Evolutionary conservation across 441 rosid species (phyloP), one percentile per base, ranked within the genome.

Genomic region (Dalechampia spathulata): DNA sequence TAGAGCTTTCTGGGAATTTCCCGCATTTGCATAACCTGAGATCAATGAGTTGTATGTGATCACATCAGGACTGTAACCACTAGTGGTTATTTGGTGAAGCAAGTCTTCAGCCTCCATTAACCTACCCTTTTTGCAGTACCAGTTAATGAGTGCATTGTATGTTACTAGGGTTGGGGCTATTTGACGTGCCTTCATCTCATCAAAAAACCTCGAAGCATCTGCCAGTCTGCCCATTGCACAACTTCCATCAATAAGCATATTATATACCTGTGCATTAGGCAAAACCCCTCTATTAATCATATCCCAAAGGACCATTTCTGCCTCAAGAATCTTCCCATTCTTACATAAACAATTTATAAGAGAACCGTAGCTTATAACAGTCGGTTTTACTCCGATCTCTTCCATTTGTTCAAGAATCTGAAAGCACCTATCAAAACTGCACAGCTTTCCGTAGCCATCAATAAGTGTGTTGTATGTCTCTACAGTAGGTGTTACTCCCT

Each of bases 371-470:
- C 78, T 83, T 47, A 71, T 68, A 25, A 76, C 86, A 83, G 80
- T 85, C 1, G 95, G 90, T 66, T 68, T 77, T 13, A 56, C 40
- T 48, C 83, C 78, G 2, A 56, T 46, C 25, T 64, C 68, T 70
- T 85, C 96, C 95, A 90, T 90, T 62, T 80, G 85, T 72, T 82
- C 88, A 22, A 85, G 82, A 65, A 82, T 38, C 59, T 74, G 75
- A 40, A 83, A 82, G 64, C 95, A 90, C 73, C 68, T 80, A 38
- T 82, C 87, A 34, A 78, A 82, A 52, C 47, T 48, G 67, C 80
- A 26, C 61, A 77, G 61, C 60, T 63, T 73, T 57, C 97, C 97
- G 41, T 83, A 90, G 5, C 96, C 96, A 53, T 81, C 65, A 34
- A 90, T 81, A 41, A 85, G 62, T 44, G 71, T 78, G 69, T 85